Percentiles rank a stretch among this genome's conserved stretches.
phyloP scores from a whole-genome alignment of 805 yeast genomes.

The Starmera pachycereana region DNA sequence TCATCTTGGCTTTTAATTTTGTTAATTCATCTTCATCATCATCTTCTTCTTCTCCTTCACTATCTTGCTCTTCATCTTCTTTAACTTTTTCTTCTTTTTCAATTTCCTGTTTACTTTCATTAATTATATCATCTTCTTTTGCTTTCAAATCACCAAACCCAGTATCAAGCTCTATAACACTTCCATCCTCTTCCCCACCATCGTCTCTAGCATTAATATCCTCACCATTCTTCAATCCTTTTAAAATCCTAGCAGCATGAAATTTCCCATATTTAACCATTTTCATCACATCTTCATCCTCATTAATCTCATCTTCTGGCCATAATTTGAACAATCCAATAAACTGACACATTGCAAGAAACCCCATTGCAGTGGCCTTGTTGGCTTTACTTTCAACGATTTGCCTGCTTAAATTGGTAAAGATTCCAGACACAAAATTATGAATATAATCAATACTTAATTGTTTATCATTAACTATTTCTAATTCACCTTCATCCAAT shows the following conservation, averaged over 20 bases:
- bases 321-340: constrained; percentile 38
- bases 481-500: constrained; percentile 27
- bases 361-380: constrained; percentile 37
- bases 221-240: constrained; percentile 34
- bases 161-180: neutral
- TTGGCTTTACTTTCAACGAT: constrained; percentile 32
- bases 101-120: constrained; percentile 3
- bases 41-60: no score
- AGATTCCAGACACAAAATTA: constrained; percentile 48
- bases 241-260: constrained; percentile 49
- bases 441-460: constrained; percentile 46
- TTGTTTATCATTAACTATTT: constrained; percentile 48
- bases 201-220: constrained; percentile 36
- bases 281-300: constrained; percentile 17
- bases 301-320: constrained; percentile 17
- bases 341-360: constrained; percentile 47
- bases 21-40: no score
- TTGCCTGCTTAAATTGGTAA: constrained; percentile 41
- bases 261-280: constrained; percentile 53
- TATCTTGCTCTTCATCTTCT: no score
- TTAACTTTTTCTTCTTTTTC: no score
- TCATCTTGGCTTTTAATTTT: no score
- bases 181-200: neutral
- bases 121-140: constrained; percentile 1
- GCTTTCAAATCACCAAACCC: neutral